Evolutionary conservation across 2,329 filamentous ascomycete species (phyloP), one percentile per base, ranked within the genome.

Genomic region (Samsoniella hepiali): DNA sequence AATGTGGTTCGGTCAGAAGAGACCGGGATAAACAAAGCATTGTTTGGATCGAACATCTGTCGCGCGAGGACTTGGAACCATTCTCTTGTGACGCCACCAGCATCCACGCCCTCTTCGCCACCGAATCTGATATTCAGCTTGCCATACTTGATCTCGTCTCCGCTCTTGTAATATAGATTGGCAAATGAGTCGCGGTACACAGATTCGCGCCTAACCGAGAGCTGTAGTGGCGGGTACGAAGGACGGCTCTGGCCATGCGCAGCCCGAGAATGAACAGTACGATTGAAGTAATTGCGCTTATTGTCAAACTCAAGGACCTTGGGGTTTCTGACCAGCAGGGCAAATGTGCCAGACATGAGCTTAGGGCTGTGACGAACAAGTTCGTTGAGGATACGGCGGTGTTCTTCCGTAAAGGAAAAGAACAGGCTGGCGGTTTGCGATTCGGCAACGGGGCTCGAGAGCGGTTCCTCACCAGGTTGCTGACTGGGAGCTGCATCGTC

Each of bases 281-380:
- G 90, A 74, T 88, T 97, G 82, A 99, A 99, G 83, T 96, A 99
- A 78, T 96, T 98, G 71, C 95, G 93, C 82, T 99, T 99, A 81
- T 99, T 99, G 79, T 99, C 95, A 72, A 99, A 99, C 73, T 99
- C 95, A 13, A 99, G 82, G 3, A 99, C 96, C 82, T 98, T 99
- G 32, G 95, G 96, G 73, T 99, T 99, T 82, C 97, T 97, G 67
- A 98, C 95, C 55, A 99, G 80, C 17, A 99, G 83, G 11, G 94
- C 93, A 78, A 99, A 97, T 3, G 94, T 97, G 60, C 95, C 95
- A 64, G 94, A 97, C 96, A 99, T 99, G 67, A 99, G 86, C 76
- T 97, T 96, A 36, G 96, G 95, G 69, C 96, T 98, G 72, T 96
- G 92, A 67, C 96, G 90, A 62, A 99, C 95, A 67, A 99, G 89